Percentiles rank a stretch among this genome's conserved stretches.
Evolutionary conservation across 345 rosid genomes (phyloP).

Genomic region (Eucalyptus pauciflora): DNA sequence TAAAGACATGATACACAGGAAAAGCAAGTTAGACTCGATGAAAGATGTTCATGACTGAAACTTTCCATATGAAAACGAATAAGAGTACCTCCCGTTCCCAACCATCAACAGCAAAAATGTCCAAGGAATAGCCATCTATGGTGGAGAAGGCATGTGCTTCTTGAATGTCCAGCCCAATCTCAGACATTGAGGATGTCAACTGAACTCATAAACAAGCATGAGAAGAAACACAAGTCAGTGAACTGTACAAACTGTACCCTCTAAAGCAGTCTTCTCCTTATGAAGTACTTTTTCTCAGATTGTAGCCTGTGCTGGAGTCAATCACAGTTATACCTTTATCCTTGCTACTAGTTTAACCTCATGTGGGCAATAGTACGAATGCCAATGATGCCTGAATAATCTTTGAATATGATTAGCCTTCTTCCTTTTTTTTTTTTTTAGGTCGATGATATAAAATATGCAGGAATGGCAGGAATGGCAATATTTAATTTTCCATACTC

Average conservation of each 20-base stretch:
- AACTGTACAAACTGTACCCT: not conserved
- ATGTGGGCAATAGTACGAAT: not conserved
- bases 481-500: not conserved
- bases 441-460: not conserved
- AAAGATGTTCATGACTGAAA: not conserved
- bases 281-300: not conserved
- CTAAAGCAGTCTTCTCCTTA: not conserved
- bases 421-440: not conserved
- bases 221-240: not conserved
- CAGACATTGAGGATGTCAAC: constrained; percentile 85
- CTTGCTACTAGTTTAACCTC: not conserved
- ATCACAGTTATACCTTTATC: not conserved
- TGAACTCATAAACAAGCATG: constrained; percentile 15
- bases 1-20: not conserved
- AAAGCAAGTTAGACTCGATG: not conserved
- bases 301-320: not conserved
- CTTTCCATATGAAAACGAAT: not conserved
- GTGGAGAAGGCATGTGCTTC: constrained; percentile 99
- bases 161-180: constrained; percentile 86
- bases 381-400: not conserved
- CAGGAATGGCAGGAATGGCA: not conserved
- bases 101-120: constrained; percentile 94
- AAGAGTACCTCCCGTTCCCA: constrained; percentile 83
- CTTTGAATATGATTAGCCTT: not conserved
- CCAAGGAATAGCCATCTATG: constrained; percentile 83